These are phyloP conservation scores for Trichoderma sp. DNA, from an alignment of 2,329 filamentous ascomycete genomes.

Conservation along the genomic window DNA sequence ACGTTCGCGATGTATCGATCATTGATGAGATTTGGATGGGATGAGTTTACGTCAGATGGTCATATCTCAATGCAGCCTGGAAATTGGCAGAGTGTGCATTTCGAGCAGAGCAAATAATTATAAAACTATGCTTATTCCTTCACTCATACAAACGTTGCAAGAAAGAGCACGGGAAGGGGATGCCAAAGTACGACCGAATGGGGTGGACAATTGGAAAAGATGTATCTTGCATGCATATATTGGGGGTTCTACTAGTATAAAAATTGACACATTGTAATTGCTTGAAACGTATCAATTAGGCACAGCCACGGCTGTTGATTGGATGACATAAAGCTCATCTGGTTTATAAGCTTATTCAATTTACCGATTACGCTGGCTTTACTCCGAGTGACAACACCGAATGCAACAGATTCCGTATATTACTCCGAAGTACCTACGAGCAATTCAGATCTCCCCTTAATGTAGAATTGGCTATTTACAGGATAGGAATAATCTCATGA, in stretches of 20 bases:
- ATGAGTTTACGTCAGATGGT: fast-evolving
- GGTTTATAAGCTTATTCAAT: not conserved
- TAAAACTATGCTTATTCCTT: not conserved
- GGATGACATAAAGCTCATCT: not conserved
- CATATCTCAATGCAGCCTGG: not conserved
- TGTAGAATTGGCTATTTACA: fast-evolving
- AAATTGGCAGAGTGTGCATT: not conserved
- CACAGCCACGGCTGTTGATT: not conserved
- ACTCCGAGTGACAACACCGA: not conserved
- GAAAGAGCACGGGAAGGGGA: too few species aligned
- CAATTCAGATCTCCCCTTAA: fast-evolving
- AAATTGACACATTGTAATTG: not conserved
- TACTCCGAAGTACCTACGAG: not conserved
- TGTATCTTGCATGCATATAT: not conserved
- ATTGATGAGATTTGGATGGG: not conserved
- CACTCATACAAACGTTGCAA: not conserved
- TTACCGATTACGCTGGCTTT: not conserved
- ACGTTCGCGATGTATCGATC: not conserved
- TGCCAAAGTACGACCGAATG: fast-evolving
- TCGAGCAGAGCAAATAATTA: fast-evolving
- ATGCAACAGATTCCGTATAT: not conserved
- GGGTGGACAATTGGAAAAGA: not conserved
- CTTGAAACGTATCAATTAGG: not conserved
- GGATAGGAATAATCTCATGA: not conserved
- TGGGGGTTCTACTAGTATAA: not conserved